Evolutionary conservation across 208 protist genomes (phyloP).

Genomic region (Trypanosoma melophagium): DNA sequence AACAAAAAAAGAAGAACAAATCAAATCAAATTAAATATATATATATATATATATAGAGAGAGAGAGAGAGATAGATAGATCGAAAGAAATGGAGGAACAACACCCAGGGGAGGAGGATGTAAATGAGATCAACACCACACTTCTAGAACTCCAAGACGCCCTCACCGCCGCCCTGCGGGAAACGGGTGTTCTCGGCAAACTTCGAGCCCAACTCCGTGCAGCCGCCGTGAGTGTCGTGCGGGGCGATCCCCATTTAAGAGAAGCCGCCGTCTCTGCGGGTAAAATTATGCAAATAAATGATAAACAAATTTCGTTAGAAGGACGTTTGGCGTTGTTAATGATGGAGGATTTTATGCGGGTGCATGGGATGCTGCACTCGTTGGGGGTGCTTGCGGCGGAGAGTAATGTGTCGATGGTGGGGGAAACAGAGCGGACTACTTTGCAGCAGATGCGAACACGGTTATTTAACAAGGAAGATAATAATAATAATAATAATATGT

Average conservation of each 20-base stretch:
- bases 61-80: background rate
- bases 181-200: slow-evolving; percentile 59
- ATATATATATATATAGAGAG: background rate
- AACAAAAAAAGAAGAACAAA: no score
- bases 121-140: slow-evolving; percentile 63
- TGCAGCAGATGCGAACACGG: background rate
- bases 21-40: background rate
- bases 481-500: slow-evolving; percentile 9
- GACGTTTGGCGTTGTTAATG: slow-evolving; percentile 57
- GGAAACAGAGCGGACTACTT: slow-evolving; percentile 8
- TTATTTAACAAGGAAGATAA: background rate
- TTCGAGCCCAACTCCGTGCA: slow-evolving; percentile 76
- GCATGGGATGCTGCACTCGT: slow-evolving; percentile 51
- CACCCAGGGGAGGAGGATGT: slow-evolving; percentile 37
- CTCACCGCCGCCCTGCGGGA: slow-evolving; percentile 65
- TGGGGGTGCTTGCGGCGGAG: slow-evolving; percentile 72
- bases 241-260: slow-evolving; percentile 51
- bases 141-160: slow-evolving; percentile 73
- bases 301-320: slow-evolving; percentile 26
- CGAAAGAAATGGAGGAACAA: slow-evolving; percentile 13
- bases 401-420: slow-evolving; percentile 26
- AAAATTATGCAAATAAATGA: no score
- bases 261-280: slow-evolving; percentile 28
- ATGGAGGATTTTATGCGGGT: slow-evolving; percentile 69
- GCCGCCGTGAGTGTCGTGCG: slow-evolving; percentile 63